Evolutionary conservation across 768 basidiomycete species (phyloP).

Genomic region (Russula sp.): DNA sequence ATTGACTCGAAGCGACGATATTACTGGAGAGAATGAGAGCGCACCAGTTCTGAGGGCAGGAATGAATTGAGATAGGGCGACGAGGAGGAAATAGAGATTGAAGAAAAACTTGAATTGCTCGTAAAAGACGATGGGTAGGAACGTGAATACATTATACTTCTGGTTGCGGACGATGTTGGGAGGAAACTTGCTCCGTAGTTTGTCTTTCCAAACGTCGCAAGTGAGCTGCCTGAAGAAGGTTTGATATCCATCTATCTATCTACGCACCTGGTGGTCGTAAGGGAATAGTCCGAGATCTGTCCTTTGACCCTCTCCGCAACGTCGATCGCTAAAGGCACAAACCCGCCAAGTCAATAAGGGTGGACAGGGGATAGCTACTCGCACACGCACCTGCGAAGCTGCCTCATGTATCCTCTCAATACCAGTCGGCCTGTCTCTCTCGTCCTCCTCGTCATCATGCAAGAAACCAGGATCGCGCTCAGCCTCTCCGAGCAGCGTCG

Average conservation of each 20-base stretch:
- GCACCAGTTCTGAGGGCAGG: conserved; percentile 93
- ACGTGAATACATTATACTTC: conserved; percentile 96
- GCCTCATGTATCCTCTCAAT: conserved; percentile 22
- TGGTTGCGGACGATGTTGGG: conserved; percentile 95
- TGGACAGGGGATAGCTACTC: background rate
- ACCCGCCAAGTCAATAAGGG: conserved; percentile 24
- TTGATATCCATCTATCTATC: background rate
- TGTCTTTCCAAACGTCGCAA: conserved; percentile 46
- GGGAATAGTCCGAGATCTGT: conserved; percentile 74
- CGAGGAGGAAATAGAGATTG: conserved; percentile 96
- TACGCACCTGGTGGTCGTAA: conserved; percentile 65
- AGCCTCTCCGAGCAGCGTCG: conserved; percentile 30
- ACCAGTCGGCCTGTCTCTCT: conserved; percentile 35
- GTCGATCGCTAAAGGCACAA: conserved; percentile 34
- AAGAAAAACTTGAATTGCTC: conserved; percentile 99
- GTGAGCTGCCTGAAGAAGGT: background rate
- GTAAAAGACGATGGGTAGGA: conserved; percentile 95
- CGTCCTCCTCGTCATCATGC: conserved; percentile 40
- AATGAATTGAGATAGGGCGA: conserved; percentile 93
- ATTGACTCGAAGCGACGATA: background rate
- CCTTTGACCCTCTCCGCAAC: conserved; percentile 43
- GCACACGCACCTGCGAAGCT: conserved; percentile 33
- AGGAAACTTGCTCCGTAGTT: conserved; percentile 67
- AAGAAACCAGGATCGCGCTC: conserved; percentile 39
- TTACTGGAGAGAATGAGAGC: conserved; percentile 31